Evolutionary conservation across 2,329 filamentous ascomycete genomes (phyloP).

Genomic region (Pseudogymnoascus sp.): DNA sequence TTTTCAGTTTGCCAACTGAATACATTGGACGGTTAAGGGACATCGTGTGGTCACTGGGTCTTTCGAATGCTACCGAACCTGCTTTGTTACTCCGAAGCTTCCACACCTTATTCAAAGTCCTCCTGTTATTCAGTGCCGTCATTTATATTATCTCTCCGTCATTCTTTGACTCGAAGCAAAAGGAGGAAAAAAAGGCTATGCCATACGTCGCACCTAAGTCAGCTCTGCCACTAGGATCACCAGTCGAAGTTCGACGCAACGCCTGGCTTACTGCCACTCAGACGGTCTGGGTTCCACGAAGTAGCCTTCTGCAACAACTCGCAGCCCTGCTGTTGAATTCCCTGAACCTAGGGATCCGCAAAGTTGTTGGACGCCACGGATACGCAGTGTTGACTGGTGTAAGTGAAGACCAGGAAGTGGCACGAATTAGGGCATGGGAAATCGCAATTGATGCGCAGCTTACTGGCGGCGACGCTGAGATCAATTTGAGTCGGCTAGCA

Average conservation of each 20-base stretch:
- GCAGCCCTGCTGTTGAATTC: constrained; percentile 77
- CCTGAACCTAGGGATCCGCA: constrained; percentile 71
- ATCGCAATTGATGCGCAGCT: constrained; percentile 91
- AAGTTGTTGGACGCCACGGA: constrained; percentile 65
- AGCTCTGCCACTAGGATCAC: constrained; percentile 68
- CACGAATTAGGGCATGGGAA: constrained; percentile 83
- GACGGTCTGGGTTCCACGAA: constrained; percentile 82
- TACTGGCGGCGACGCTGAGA: constrained; percentile 80
- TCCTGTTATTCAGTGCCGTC: constrained; percentile 46
- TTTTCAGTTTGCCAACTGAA: constrained; percentile 58
- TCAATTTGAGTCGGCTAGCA: constrained; percentile 78
- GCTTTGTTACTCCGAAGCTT: constrained; percentile 37
- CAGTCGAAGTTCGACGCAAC: constrained; percentile 76
- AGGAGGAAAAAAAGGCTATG: constrained; percentile 41
- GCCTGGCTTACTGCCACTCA: constrained; percentile 93
- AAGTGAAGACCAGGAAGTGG: constrained; percentile 77
- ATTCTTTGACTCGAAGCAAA: constrained; percentile 35
- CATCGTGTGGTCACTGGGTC: constrained; percentile 34
- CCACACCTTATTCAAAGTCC: constrained; percentile 45
- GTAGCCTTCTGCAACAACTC: constrained; percentile 80
- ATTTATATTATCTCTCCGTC: constrained; percentile 51
- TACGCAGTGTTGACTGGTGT: constrained; percentile 75
- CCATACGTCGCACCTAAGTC: constrained; percentile 41
- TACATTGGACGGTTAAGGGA: constrained; percentile 44
- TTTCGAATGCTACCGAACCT: constrained; percentile 48